Base-by-base conservation (phyloP, 306 rosid species). In the Styphnolobium japonicum region DNA sequence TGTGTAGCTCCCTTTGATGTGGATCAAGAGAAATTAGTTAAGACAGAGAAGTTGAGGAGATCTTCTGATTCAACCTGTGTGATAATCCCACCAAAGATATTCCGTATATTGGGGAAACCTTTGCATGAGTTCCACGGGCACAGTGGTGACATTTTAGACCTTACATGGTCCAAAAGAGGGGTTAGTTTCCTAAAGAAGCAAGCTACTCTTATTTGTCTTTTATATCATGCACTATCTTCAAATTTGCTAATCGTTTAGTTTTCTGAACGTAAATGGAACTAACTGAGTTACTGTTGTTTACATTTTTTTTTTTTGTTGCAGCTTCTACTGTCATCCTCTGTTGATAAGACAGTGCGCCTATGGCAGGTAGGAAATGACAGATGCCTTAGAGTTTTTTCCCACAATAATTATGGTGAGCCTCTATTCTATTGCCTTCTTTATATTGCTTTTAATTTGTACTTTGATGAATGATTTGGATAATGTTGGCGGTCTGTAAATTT, bases 261-360 rank as follows among this genome's bases (percentile, higher is more conserved):
- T 71, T 67, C 25, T 42, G 64, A 63, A 6, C 40, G 36, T 36
- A 69, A 10, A 74, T 79, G 67, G 56, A 80, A 48, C 77, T n/a
- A n/a, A n/a, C n/a, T n/a, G n/a, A n/a, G n/a, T 77, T 77, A 37
- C 65, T 67, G 68, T 21, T 46, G 2, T 69, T 46, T 70, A 51
- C 19, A 5, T 34, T 45, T 29, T 77, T 43, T 70, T 49, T 21
- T 8, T 68, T 56, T 27, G 27, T 65, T 61, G 85, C 94, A 94
- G 98, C 85, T 87, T 89, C 86, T 94, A 62, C 82, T 94, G 37
- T 94, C 98, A 69, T 94, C 98, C 40, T 94, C 97, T 2, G 82
- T 86, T 34, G 98, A 94, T 80, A 92, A 87, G 81, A 94, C 98
- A 2, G 97, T 86, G 43, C 91, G 97, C 33, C 86, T 94, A 42